Percentiles rank a stretch among this genome's conserved stretches.
phyloP scores from a whole-genome alignment of 106 monocot genomes.

The Phalaenopsis equestris region DNA sequence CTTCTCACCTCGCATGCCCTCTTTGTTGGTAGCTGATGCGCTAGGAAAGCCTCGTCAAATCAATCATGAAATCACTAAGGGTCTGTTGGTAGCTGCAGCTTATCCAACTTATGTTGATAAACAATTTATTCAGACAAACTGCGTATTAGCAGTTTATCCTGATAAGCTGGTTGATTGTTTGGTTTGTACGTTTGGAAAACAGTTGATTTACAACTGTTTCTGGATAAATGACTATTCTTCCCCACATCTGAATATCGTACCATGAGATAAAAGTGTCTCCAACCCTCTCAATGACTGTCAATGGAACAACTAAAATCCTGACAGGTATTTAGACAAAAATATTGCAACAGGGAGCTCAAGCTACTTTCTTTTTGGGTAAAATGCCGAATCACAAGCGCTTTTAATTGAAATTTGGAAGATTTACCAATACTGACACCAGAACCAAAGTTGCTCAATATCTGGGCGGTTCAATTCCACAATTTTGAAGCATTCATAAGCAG shows the following conservation, averaged over 20 bases:
- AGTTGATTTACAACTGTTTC: no score
- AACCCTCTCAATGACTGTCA: constrained; percentile 71
- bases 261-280: constrained; percentile 78
- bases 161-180: no score
- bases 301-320: constrained; percentile 78
- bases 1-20: no score
- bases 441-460: constrained; percentile 52
- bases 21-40: no score
- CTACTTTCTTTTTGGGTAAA: neutral
- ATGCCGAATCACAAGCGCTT: neutral
- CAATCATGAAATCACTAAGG: no score
- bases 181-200: no score
- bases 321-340: neutral
- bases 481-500: constrained; percentile 69
- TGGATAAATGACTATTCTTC: no score
- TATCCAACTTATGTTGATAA: no score
- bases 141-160: no score
- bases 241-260: constrained; percentile 11
- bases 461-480: constrained; percentile 59
- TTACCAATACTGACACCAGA: constrained; percentile 78
- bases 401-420: neutral
- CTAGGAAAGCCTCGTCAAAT: no score
- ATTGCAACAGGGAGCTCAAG: neutral
- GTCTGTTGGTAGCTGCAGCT: no score
- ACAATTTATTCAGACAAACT: no score